These are phyloP conservation scores for Phytophthora vignae DNA, from an alignment of 352 stramenopile genomes.

Conservation along the genomic window DNA sequence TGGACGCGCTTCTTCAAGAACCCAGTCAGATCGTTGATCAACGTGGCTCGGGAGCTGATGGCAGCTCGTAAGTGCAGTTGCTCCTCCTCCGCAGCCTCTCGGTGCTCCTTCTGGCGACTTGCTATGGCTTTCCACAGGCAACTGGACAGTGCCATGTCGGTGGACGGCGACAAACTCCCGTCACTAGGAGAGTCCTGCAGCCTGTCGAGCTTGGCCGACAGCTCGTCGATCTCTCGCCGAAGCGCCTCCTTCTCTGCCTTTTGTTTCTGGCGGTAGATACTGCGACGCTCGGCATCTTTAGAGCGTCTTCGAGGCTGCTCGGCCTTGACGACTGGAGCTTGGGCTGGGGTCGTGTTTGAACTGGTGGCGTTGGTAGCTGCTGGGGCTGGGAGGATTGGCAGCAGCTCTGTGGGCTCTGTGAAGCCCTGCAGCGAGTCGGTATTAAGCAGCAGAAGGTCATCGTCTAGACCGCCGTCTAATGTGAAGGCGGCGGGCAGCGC, in stretches of 20 bases:
- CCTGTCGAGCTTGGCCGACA: conserved; percentile 37
- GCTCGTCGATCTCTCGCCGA: conserved; percentile 34
- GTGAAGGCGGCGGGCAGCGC: conserved; percentile 18
- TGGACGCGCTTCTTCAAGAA: conserved; percentile 35
- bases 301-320: conserved; percentile 18
- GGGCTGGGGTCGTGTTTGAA: background rate
- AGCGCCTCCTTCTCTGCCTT: conserved; percentile 48
- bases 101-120: conserved; percentile 34
- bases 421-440: conserved; percentile 8
- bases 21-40: conserved; percentile 39
- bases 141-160: conserved; percentile 28
- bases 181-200: conserved; percentile 22
- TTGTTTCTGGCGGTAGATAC: conserved; percentile 45
- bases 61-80: conserved; percentile 31
- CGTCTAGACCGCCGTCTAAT: conserved; percentile 7
- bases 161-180: conserved; percentile 13
- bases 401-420: background rate
- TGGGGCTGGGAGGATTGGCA: background rate
- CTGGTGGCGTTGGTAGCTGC: background rate
- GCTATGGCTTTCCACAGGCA: conserved; percentile 45
- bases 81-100: conserved; percentile 33
- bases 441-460: conserved; percentile 5
- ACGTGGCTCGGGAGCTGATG: conserved; percentile 32
- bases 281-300: conserved; percentile 41
- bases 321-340: background rate